These are phyloP conservation scores for Aurifilum marmelostoma DNA, from an alignment of 2,329 filamentous ascomycete species.

Conservation along the genomic window DNA sequence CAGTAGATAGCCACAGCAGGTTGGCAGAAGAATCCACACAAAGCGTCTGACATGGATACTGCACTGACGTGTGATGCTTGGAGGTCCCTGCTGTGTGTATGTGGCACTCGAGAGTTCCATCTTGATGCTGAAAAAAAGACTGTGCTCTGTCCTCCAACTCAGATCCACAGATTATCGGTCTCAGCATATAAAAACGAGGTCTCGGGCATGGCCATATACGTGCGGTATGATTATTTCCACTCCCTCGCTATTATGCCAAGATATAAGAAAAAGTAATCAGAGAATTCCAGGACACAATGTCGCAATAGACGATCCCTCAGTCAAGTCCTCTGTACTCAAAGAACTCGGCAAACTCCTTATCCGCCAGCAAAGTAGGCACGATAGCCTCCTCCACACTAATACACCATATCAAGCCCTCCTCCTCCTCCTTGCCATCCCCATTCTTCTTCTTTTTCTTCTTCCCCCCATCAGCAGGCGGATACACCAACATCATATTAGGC, in stretches of 20 bases:
- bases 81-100: background rate
- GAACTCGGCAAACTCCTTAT: conserved; percentile 39
- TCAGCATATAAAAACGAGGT: background rate
- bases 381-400: conserved; percentile 40
- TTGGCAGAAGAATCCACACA: background rate
- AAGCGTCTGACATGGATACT: background rate
- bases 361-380: conserved; percentile 35
- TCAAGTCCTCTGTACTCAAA: conserved; percentile 43
- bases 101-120: background rate
- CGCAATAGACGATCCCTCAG: background rate
- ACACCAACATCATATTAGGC: conserved; percentile 34
- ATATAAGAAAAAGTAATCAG: background rate
- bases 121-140: background rate
- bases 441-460: background rate
- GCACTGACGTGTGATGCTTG: background rate
- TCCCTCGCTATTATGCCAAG: background rate
- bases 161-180: no score
- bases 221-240: background rate
- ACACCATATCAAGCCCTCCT: conserved; percentile 40
- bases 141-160: no score
- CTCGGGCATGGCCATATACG: background rate
- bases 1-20: background rate
- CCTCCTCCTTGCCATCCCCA: conserved; percentile 28
- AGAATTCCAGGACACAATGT: background rate
- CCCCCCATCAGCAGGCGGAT: conserved; percentile 33